Percentiles rank a stretch among this genome's conserved stretches.
These are phyloP conservation scores for Chalaropsis ovoidea DNA, from an alignment of 2,329 filamentous ascomycete species.

Conservation along the genomic window DNA sequence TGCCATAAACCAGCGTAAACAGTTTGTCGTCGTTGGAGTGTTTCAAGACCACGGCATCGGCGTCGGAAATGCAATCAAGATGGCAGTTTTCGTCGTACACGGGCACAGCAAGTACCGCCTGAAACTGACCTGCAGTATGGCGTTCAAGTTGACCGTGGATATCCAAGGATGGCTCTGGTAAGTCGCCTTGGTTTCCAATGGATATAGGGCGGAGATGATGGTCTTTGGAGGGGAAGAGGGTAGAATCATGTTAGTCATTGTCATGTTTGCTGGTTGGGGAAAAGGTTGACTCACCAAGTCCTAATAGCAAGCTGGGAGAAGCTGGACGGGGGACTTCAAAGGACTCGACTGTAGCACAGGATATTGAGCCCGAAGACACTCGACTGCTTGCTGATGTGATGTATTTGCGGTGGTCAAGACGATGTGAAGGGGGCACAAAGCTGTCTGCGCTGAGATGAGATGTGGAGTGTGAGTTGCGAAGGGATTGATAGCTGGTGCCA, in stretches of 20 bases:
- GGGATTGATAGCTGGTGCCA: slow-evolving; percentile 13
- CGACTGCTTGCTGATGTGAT: slow-evolving; percentile 10
- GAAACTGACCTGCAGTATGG: slow-evolving; percentile 25
- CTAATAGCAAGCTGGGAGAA: slow-evolving; percentile 23
- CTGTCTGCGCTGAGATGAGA: slow-evolving; percentile 7
- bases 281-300: slow-evolving; percentile 19
- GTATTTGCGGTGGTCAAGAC: slow-evolving; percentile 18
- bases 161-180: slow-evolving; percentile 13
- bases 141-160: slow-evolving; percentile 15
- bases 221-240: slow-evolving; percentile 1
- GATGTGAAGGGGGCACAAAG: slow-evolving; percentile 8
- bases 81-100: slow-evolving; percentile 23
- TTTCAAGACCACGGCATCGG: slow-evolving; percentile 20
- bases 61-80: slow-evolving; percentile 19
- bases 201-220: slow-evolving; percentile 18
- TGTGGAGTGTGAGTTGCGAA: slow-evolving; percentile 7
- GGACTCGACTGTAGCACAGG: neutral
- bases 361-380: slow-evolving; percentile 16
- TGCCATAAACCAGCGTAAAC: slow-evolving; percentile 23
- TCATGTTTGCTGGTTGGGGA: neutral
- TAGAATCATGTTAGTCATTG: slow-evolving; percentile 1
- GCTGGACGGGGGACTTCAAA: slow-evolving; percentile 17
- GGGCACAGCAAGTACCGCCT: slow-evolving; percentile 24
- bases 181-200: slow-evolving; percentile 13
- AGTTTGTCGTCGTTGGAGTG: slow-evolving; percentile 17